phyloP scores from a whole-genome alignment of 331 rosid species.

The Dryas integrifolia region DNA sequence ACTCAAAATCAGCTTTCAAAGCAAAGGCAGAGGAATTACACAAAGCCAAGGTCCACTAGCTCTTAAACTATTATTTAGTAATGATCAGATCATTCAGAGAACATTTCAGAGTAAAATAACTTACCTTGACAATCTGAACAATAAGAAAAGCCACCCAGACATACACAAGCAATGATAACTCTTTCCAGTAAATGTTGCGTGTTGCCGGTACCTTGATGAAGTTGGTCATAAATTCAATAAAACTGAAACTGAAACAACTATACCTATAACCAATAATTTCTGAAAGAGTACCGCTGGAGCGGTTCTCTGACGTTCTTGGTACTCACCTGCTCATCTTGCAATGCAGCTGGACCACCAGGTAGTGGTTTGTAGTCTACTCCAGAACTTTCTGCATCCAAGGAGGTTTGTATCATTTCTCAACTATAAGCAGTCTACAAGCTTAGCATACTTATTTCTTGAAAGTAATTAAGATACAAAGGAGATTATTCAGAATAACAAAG shows the following conservation, averaged over 20 bases:
- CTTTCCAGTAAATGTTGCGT: constrained; percentile 64
- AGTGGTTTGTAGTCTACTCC: constrained; percentile 54
- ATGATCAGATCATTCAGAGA: neutral
- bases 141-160: constrained; percentile 77
- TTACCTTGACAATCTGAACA: constrained; percentile 73
- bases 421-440: too few relatives aligned
- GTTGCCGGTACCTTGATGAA: constrained; percentile 45
- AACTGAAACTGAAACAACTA: neutral
- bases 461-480: too few relatives aligned
- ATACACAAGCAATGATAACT: constrained; percentile 49
- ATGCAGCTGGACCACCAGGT: constrained; percentile 50
- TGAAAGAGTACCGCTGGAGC: neutral
- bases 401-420: neutral
- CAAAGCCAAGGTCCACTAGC: neutral
- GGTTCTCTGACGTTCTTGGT: constrained; percentile 7
- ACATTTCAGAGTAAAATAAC: constrained; percentile 2
- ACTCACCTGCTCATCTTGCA: constrained; percentile 53
- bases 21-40: constrained; percentile 8
- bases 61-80: neutral
- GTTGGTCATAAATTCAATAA: constrained; percentile 17
- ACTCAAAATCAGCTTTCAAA: neutral
- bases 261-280: neutral
- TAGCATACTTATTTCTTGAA: too few relatives aligned
- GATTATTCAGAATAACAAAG: too few relatives aligned
- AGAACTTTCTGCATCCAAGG: constrained; percentile 43